These are phyloP conservation scores for Boletus sp. DNA, from an alignment of 768 basidiomycete genomes.

Conservation along the genomic window DNA sequence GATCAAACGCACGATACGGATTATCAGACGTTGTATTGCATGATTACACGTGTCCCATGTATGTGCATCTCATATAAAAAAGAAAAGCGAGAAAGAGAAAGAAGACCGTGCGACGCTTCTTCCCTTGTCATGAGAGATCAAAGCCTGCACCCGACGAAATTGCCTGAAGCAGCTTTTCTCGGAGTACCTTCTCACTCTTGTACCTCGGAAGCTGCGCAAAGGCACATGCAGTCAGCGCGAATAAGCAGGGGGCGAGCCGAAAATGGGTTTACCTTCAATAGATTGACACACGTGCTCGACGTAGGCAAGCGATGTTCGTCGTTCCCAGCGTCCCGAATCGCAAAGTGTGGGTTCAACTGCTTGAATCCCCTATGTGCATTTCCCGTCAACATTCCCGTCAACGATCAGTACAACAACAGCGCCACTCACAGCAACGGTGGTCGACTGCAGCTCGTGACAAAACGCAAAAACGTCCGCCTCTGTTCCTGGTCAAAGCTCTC, in stretches of 20 bases:
- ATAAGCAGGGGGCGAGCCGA: background rate
- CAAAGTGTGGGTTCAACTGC: conserved; percentile 83
- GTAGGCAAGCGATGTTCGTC: conserved; percentile 73
- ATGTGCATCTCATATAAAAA: background rate
- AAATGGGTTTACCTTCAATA: conserved; percentile 64
- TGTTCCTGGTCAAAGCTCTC: conserved; percentile 78
- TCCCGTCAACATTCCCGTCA: background rate
- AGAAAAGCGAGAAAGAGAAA: background rate
- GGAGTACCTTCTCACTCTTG: conserved; percentile 56
- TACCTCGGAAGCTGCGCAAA: conserved; percentile 64
- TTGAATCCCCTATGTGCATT: conserved; percentile 62
- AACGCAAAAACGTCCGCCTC: conserved; percentile 72
- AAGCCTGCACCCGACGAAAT: conserved; percentile 89
- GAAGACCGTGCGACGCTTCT: background rate
- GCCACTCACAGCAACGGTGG: conserved; percentile 75
- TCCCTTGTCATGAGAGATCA: conserved; percentile 66
- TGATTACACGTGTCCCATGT: conserved; percentile 6
- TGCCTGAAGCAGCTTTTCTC: conserved; percentile 78
- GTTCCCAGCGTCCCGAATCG: conserved; percentile 74
- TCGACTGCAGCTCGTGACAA: conserved; percentile 90
- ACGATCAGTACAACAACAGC: background rate
- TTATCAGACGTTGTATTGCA: background rate
- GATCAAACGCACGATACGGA: conserved; percentile 17
- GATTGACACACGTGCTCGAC: conserved; percentile 86
- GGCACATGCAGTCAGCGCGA: background rate